Base-by-base conservation (phyloP, 1,284 basidiomycete genomes). In the Omphalotus olearius region DNA sequence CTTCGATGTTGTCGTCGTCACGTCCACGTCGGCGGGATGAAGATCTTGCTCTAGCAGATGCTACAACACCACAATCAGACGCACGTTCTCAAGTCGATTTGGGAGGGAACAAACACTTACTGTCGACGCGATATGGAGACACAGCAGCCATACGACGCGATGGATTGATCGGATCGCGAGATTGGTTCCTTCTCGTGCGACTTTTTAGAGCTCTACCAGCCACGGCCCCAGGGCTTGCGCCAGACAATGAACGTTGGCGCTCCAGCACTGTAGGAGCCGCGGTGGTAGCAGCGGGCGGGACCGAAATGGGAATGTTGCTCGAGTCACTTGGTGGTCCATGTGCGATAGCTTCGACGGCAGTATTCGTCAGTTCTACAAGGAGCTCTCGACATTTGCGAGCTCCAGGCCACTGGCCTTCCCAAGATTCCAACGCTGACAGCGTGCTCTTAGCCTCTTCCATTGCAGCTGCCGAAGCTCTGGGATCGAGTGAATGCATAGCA, bases 401-500 rank as follows among this genome's bases (percentile, higher is more conserved):
- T 17, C 91, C 91, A 16, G 91, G 91, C 92, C 92, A 94, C 47
- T 83, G 79, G 1, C 89, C 89, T 68, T 93, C 91, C 79, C 91
- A 89, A 3, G 83, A 82, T 62, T 85, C 84, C 50, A 94, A 71
- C 14, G 88, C 84, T 17, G 70, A 64, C 37, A 93, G 69, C 48
- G 88, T 85, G 53, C 80, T 83, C 64, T 82, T 85, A 7, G 88
- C 91, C 68, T 93, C 90, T 2, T 88, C 83, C 78, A 91, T 87
- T 9, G 91, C 91, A 9, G 83, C 77, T 37, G 76, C 68, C 23
- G 85, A 79, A 33, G 85, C 82, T 39, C 80, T 75, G 26, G 79
- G 67, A 54, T 93, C 91, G 3, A 80, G 63, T 1, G 86, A 82
- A 64, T 93, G 91, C 79, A 93, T 93, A 45, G 92, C 88, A 67